Percentiles rank a stretch among this genome's conserved stretches.
These are phyloP conservation scores for Fusarium redolens DNA, from an alignment of 2,329 filamentous ascomycete genomes.

Conservation along the genomic window DNA sequence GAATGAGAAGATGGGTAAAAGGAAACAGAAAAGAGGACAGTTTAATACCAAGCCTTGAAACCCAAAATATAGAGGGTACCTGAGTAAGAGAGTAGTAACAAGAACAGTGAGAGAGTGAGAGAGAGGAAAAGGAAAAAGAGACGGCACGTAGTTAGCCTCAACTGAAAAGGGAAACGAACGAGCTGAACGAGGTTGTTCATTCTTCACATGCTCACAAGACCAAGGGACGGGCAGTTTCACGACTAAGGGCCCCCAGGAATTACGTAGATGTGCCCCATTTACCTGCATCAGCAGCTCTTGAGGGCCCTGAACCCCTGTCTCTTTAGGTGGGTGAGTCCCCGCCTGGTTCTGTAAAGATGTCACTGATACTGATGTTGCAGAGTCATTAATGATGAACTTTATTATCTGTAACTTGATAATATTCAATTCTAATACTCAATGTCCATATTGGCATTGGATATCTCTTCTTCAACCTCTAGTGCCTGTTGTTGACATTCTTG, in stretches of 20 bases:
- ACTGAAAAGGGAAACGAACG: neutral
- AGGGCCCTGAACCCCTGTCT: constrained; percentile 22
- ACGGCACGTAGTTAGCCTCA: neutral
- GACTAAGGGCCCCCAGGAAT: constrained; percentile 28
- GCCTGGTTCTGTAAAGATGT: neutral
- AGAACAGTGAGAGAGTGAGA: neutral
- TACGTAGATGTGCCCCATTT: constrained; percentile 34
- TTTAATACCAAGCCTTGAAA: constrained; percentile 8
- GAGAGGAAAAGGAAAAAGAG: constrained; percentile 5
- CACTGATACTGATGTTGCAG: neutral
- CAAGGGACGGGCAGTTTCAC: constrained; percentile 6
- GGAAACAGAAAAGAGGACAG: constrained; percentile 11
- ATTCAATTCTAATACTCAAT: too few relatives aligned
- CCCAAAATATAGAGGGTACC: neutral
- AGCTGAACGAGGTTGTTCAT: neutral
- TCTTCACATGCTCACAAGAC: constrained; percentile 44
- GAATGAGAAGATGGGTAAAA: neutral
- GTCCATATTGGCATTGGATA: too few relatives aligned
- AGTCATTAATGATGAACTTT: neutral
- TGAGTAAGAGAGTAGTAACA: neutral
- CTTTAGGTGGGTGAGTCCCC: constrained; percentile 15
- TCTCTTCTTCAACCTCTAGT: neutral
- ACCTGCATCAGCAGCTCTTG: constrained; percentile 21
- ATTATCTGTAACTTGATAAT: neutral
- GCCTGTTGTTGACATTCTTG: neutral